Evolutionary conservation across 305 asterid genomes (phyloP).

Genomic region (Andrographis paniculata): DNA sequence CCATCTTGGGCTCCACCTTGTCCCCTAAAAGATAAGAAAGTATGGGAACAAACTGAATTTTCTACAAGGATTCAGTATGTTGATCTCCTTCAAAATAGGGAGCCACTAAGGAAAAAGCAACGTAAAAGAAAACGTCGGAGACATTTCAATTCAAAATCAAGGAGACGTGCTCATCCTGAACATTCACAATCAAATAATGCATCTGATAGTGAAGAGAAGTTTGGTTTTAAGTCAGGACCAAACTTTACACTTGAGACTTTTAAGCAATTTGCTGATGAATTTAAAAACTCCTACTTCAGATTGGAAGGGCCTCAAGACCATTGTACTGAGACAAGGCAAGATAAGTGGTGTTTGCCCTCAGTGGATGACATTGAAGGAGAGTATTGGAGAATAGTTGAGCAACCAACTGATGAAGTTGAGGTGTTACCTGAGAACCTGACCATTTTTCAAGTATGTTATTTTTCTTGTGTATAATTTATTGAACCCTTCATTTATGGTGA

Average conservation of each 20-base stretch:
- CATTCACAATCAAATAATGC: constrained; percentile 35
- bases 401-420: constrained; percentile 77
- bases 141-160: constrained; percentile 38
- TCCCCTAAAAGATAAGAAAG: constrained; percentile 53
- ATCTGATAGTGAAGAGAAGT: constrained; percentile 50
- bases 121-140: constrained; percentile 65
- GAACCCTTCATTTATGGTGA: no score
- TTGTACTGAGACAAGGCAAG: constrained; percentile 17
- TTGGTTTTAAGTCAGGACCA: constrained; percentile 91
- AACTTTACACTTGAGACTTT: constrained; percentile 72
- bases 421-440: no score
- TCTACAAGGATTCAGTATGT: constrained; percentile 77
- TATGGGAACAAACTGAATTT: constrained; percentile 65
- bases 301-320: constrained; percentile 20
- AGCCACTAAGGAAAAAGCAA: constrained; percentile 63
- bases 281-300: constrained; percentile 63
- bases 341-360: constrained; percentile 42
- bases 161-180: constrained; percentile 45
- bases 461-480: no score
- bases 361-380: constrained; percentile 78
- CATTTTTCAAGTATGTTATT: no score
- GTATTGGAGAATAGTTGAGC: constrained; percentile 82
- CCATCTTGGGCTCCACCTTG: constrained; percentile 86
- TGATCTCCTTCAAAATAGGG: constrained; percentile 93
- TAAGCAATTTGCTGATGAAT: constrained; percentile 48